phyloP scores from a whole-genome alignment of 139 green algal species.

The Haematococcus sp. region DNA sequence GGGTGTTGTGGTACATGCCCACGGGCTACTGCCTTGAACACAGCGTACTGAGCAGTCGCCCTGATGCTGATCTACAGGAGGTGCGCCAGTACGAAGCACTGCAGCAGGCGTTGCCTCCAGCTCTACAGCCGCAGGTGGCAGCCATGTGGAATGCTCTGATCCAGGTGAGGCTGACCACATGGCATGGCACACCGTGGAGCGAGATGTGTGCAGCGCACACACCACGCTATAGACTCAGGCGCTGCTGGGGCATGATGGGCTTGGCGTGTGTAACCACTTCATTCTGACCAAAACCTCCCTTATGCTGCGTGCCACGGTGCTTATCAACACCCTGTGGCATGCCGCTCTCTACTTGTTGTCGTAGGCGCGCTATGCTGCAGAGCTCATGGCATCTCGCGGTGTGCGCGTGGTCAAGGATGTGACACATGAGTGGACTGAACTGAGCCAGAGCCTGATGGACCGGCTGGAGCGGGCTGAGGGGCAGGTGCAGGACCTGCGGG shows the following conservation, averaged over 20 bases:
- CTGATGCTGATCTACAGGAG: not conserved
- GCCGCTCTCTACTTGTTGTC: not conserved
- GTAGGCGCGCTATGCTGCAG: constrained; percentile 17
- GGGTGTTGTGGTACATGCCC: too few species aligned
- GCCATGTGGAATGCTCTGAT: not conserved
- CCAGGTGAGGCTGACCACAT: not conserved
- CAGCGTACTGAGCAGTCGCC: too few species aligned
- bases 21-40: too few species aligned
- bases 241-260: too few species aligned
- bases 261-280: too few species aligned
- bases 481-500: not conserved
- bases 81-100: not conserved
- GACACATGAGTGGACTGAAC: not conserved
- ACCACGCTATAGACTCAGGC: too few species aligned
- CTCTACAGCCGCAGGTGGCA: not conserved
- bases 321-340: too few species aligned
- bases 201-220: too few species aligned
- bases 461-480: not conserved
- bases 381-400: constrained; percentile 23
- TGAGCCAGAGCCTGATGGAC: not conserved
- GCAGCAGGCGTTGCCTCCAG: not conserved
- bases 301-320: too few species aligned
- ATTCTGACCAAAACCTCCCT: too few species aligned
- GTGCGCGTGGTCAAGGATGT: constrained; percentile 18
- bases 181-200: not conserved